Base-by-base conservation (phyloP, 352 stramenopile genomes). In the Phytopythium boreale region DNA sequence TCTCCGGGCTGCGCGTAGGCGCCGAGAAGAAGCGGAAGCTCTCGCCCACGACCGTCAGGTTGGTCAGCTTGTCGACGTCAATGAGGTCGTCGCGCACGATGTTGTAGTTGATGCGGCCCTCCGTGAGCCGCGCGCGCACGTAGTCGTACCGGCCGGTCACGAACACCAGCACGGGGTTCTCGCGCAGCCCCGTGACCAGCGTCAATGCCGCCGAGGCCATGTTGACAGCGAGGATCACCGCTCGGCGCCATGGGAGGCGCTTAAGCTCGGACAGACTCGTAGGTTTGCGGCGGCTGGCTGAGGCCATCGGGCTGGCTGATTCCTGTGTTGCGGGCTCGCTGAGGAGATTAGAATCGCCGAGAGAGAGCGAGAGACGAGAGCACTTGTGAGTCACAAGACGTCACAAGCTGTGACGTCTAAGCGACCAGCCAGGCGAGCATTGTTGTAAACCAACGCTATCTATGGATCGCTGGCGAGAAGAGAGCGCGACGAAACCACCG, bases 121-220 rank as follows among this genome's bases (percentile, higher is more conserved):
- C 52, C 14, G 50, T 12, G 2, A 81, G 41, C 1, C 74, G 60
- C 26, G 64, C 39, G 31, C 70, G 71, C 26, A 79, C 61, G 22
- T 60, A 39, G 34, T 74, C 69, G 61, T 82, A 82, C 15, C 63
- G 59, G 6, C 71, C 66, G 1, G 69, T 62, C 19, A 70, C 44
- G 37, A 68, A 59, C 26, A 77, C 66, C 10, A 77, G 26, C 12
- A 82, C 31, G 14, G 74, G 71, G 61, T 82, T 82, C 57, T 82
- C 74, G 2, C 64, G 69, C 49, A 82, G 53, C 4, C 74, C 74
- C 36, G 71, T 77, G 27, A 72, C 66, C 22, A 82, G 59, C 49
- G 74, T 79, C 17, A 82, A 61, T 20, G 62, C 20, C 10, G 69
- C 74, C 22, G 74, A 69, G 14, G 50, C 61, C 24, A 82, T 31